Evolutionary conservation across 768 basidiomycete genomes (phyloP).

Genomic region (Agrocybe praecox): DNA sequence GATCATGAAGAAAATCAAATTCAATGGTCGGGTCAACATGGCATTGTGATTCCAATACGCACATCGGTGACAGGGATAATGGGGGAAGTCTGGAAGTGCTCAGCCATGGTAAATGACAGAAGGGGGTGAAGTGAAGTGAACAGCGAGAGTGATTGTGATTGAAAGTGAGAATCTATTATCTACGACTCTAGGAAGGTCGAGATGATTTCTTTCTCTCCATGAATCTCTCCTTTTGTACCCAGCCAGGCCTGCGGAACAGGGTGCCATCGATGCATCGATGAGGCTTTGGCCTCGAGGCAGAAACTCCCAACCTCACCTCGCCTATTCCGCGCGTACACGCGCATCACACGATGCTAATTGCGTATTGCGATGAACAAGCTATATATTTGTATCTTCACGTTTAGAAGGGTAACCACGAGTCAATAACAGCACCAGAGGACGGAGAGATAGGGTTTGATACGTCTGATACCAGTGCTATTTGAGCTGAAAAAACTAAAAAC

Average conservation of each 20-base stretch:
- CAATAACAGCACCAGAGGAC: too few species aligned
- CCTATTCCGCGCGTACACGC: conserved; percentile 7
- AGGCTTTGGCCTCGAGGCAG: conserved; percentile 18
- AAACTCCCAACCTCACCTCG: conserved; percentile 2
- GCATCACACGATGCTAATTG: conserved; percentile 17
- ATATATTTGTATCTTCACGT: conserved; percentile 1
- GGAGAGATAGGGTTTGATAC: too few species aligned
- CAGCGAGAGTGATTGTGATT: conserved; percentile 1
- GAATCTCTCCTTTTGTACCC: conserved; percentile 17
- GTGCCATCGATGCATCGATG: conserved; percentile 14
- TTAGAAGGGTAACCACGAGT: conserved; percentile 1
- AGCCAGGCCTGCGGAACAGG: conserved; percentile 5
- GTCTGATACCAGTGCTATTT: too few species aligned
- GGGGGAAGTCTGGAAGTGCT: conserved; percentile 22
- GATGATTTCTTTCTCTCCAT: conserved; percentile 12
- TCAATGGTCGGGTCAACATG: conserved; percentile 1
- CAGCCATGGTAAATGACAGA: conserved; percentile 19
- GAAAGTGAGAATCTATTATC: conserved; percentile 8
- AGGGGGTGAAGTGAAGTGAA: conserved; percentile 2
- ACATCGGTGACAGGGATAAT: conserved; percentile 39
- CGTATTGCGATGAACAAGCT: conserved; percentile 7
- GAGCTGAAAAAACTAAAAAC: too few species aligned
- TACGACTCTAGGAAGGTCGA: conserved; percentile 19
- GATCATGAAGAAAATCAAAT: neutral
- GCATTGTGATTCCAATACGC: conserved; percentile 4